Percentiles rank a stretch among this genome's conserved stretches.
phyloP scores from a whole-genome alignment of 345 rosid genomes.

The Excoecaria cochinchinensis region DNA sequence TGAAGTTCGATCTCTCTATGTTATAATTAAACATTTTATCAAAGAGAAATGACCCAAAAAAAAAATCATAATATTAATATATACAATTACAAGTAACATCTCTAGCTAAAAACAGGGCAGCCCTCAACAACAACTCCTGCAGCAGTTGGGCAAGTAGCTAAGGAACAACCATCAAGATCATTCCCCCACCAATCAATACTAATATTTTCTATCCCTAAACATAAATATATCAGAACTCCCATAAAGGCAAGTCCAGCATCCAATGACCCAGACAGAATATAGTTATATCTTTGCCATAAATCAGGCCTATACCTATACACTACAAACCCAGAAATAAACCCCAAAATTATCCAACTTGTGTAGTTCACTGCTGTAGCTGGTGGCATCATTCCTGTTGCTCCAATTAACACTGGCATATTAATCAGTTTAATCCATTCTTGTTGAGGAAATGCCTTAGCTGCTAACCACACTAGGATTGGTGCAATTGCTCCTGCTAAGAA shows the following conservation, averaged over 20 bases:
- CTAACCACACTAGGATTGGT: slow-evolving; percentile 75
- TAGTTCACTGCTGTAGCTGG: slow-evolving; percentile 98
- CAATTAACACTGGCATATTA: slow-evolving; percentile 86
- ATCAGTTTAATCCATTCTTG: slow-evolving; percentile 86
- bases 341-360: slow-evolving; percentile 80
- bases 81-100: background rate
- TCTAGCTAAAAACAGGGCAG: slow-evolving; percentile 65
- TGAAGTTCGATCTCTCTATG: no score
- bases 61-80: no score
- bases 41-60: no score
- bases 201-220: slow-evolving; percentile 74
- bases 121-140: slow-evolving; percentile 62
- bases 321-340: slow-evolving; percentile 84
- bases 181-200: slow-evolving; percentile 93
- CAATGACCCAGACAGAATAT: slow-evolving; percentile 84
- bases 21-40: no score
- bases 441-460: slow-evolving; percentile 65
- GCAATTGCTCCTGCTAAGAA: slow-evolving; percentile 80
- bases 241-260: slow-evolving; percentile 97
- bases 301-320: slow-evolving; percentile 71
- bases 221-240: slow-evolving; percentile 83
- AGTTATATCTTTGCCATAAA: slow-evolving; percentile 82
- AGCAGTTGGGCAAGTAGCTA: slow-evolving; percentile 88
- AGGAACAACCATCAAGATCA: slow-evolving; percentile 91
- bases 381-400: slow-evolving; percentile 86